Evolutionary conservation across 768 basidiomycete genomes (phyloP), one percentile per base, ranked within the genome.

Genomic region (Kwoniella pini): DNA sequence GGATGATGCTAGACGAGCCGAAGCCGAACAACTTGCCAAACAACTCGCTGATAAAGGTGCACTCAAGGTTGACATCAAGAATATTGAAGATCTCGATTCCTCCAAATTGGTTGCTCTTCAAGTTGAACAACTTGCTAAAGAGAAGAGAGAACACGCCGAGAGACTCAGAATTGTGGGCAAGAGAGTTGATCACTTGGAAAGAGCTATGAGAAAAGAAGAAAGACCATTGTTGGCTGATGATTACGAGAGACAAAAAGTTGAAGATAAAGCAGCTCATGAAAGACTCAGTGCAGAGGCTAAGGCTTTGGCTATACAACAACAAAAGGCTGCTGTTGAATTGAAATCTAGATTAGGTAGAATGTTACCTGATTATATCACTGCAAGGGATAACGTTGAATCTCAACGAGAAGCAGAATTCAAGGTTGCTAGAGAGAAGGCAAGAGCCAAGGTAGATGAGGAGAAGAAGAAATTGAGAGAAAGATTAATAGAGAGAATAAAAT

Each of bases 81-180:
- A 89, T 73, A 83, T 93, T 78, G 89, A 91, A 69, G 86, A 85
- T 51, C 82, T 89, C 63, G 91, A 91, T 77, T 92, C 91, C 9
- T 88, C 90, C 70, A 85, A 86, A 46, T 84, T 98, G 63, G 88
- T 97, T 78, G 85, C 84, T 28, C 85, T 96, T 67, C 93, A 96
- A 77, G 92, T 96, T 36, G 87, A 91, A 67, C 92, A 97, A 74
- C 83, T 97, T 44, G 96, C 96, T 81, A 96, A 95, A 81, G 94
- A 98, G 81, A 95, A 93, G 83, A 88, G 86, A 70, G 89, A 92
- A 67, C 82, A 90, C 65, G 84, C 83, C 58, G 89, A 92, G 70
- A 85, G 88, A 21, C 83, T 95, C 48, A 87, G 91, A 22, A 85
- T 94, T 65, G 83, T 87, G 43, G 77, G 86, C 36, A 98, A 98